Evolutionary conservation across 306 rosid genomes (phyloP), one percentile per base, ranked within the genome.

Genomic region (Quercus bicolor): DNA sequence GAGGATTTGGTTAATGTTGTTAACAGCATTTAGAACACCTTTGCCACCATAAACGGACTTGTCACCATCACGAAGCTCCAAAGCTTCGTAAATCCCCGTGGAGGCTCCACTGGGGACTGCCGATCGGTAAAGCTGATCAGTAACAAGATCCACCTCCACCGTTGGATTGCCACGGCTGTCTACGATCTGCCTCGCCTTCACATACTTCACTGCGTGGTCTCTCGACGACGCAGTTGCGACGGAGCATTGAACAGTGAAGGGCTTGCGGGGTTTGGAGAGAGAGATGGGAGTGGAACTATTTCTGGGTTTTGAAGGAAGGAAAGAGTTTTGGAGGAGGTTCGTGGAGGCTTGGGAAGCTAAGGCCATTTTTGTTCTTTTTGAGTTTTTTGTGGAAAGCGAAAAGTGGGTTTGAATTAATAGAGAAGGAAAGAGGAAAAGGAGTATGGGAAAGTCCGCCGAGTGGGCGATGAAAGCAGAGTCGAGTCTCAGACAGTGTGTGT

Each of bases 71-170:
- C 99, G 87, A 20, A 95, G 99, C 90, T 95, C 99, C 83, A 95
- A 76, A 6, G 99, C 99, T 87, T 95, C 99, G 70, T 93, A 95
- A 82, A 95, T 93, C 80, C 99, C 98, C 11, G 99, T 95, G 43
- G 99, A 95, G 3, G 99, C 99, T 5, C 98, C 98, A 14, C 99
- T 95, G 16, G 99, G 99, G 3, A 95, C 99, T 2, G 97, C 98
- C 57, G 98, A 91, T 77, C 99, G 97, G 87, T 86, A 89, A n/a
- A 95, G 90, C 79, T 82, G 80, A 40, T 95, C 96, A 3, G 97
- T 89, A 64, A 93, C 55, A 62, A 95, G 96, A 82, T 95, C 99
- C 82, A 95, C 99, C 91, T 95, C 98, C 14, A 95, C 90, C 65
- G 99, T 95, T 33, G 99, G 99, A 77, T 95, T 95, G 16, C 99